Evolutionary conservation across 1,139 yeast species (phyloP), one percentile per base, ranked within the genome.

Genomic region (Geotrichum australiense): DNA sequence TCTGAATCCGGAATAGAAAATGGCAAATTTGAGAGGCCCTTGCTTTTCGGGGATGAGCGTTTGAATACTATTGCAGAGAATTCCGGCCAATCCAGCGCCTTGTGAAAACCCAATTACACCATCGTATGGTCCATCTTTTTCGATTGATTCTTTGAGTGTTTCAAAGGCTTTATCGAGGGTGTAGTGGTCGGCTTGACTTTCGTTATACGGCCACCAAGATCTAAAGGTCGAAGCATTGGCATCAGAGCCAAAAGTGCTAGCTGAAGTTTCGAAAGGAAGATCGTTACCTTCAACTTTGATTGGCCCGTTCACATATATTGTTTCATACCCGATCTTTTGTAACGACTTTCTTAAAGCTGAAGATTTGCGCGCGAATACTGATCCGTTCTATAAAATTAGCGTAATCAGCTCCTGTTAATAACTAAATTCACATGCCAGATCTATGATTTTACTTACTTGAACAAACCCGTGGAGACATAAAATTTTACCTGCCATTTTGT

Each of bases 81-180:
- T 46, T 4, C 66, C 76, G 1, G 93, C 76, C 58, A 91, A 65
- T 3, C 94, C 94, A 1, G 96, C 93, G 49, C 98, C 98, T 61
- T 91, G 97, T 15, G 93, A 80, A 58, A 89, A 91, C 2, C 96
- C 97, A 43, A 91, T 65, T 22, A 89, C 69, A 2, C 96, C 97
- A 43, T 78, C 80, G 56, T 80, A 87, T 0, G 97, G 97, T 0
- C 97, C 97, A 49, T 86, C 70, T 47, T 69, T 64, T 36, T 69
- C 66, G 50, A 85, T 77, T 44, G 79, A 70, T 1, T 68, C 61
- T 21, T 69, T 64, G 19, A 89, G 70, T n/a, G 71, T 68, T 8
- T 67, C 64, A 37, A 78, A 60, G 2, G 83, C 71, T 11, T 65
- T 62, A 24, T 66, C 66, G 11, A 71, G 55, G 26, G 63, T 62